A percentile compares a stretch with the other conserved stretches of the same genome.
Evolutionary conservation across 140 eudicot genomes (phyloP).

Genomic region (Bidens hawaiensis): DNA sequence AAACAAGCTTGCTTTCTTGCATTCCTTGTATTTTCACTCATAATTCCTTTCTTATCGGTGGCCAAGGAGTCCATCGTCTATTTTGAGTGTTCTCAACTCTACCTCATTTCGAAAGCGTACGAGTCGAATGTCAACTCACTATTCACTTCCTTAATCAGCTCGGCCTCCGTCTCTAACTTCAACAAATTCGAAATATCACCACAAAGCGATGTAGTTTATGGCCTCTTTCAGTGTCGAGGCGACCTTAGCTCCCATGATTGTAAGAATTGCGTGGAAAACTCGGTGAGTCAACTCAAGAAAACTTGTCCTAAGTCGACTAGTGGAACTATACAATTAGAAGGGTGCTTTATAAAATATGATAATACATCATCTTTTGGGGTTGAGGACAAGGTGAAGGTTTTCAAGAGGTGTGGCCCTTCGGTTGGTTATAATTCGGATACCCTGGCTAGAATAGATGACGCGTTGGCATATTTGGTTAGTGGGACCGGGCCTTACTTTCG

Average conservation of each 20-base stretch:
- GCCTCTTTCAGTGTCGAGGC: constrained; percentile 56
- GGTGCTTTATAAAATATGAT: constrained; percentile 56
- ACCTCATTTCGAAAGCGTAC: not conserved
- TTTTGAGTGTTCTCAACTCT: constrained; percentile 5
- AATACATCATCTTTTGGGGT: constrained; percentile 46
- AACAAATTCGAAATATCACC: constrained; percentile 41
- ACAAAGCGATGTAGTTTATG: constrained; percentile 36
- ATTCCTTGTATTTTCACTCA: not conserved
- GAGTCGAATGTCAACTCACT: constrained; percentile 43
- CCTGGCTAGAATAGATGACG: constrained; percentile 29
- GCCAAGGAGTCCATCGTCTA: not conserved
- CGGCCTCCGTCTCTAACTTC: constrained; percentile 42
- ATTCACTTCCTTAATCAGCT: constrained; percentile 39
- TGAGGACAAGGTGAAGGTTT: constrained; percentile 44
- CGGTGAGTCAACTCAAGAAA: constrained; percentile 45
- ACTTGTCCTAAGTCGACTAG: constrained; percentile 39
- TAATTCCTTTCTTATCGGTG: not conserved
- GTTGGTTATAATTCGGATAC: constrained; percentile 28
- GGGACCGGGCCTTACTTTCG: constrained; percentile 41
- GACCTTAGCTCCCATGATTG: constrained; percentile 43
- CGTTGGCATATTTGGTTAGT: constrained; percentile 30
- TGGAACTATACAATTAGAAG: constrained; percentile 53
- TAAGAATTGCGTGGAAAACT: constrained; percentile 31
- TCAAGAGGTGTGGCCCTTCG: constrained; percentile 48
- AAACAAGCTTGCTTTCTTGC: not conserved